phyloP scores from a whole-genome alignment of 2,329 filamentous ascomycete genomes.

The Boeremia exigua region DNA sequence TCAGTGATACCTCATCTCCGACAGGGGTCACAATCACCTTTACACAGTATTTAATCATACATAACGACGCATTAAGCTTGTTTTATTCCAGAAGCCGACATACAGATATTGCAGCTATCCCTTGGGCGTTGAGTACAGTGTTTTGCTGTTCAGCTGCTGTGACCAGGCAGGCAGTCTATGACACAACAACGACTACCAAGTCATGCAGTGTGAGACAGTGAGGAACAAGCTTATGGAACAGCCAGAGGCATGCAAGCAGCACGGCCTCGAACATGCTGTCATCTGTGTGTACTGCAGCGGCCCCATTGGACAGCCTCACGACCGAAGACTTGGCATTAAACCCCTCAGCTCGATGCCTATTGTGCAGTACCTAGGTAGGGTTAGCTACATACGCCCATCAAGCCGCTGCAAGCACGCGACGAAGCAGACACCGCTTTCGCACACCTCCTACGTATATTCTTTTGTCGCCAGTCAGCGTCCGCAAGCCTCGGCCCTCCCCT shows the following conservation, averaged over 20 bases:
- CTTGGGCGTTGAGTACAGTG: too few relatives aligned
- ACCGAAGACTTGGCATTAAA: conserved; percentile 14
- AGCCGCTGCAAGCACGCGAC: conserved; percentile 42
- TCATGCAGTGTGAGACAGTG: background rate
- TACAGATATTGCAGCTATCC: too few relatives aligned
- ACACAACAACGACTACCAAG: background rate
- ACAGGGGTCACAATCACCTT: too few relatives aligned
- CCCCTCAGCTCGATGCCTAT: conserved; percentile 19
- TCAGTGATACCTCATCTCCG: too few relatives aligned
- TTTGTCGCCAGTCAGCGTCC: conserved; percentile 17
- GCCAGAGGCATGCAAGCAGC: conserved; percentile 4
- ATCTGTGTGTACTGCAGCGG: conserved; percentile 4
- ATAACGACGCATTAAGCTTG: too few relatives aligned
- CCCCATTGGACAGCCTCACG: conserved; percentile 8
- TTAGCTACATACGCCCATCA: conserved; percentile 31
- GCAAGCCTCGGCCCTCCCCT: conserved; percentile 40
- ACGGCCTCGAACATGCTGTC: conserved; percentile 11
- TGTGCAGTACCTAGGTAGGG: conserved; percentile 7
- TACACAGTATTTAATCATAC: too few relatives aligned
- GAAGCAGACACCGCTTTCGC: conserved; percentile 20
- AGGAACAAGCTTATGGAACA: background rate
- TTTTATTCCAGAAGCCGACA: too few relatives aligned
- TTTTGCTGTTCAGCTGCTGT: too few relatives aligned
- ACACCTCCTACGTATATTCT: conserved; percentile 10
- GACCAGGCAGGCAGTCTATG: too few relatives aligned